Base-by-base conservation (phyloP, 805 yeast species). In the Saccharomycopsis guyanensis region DNA sequence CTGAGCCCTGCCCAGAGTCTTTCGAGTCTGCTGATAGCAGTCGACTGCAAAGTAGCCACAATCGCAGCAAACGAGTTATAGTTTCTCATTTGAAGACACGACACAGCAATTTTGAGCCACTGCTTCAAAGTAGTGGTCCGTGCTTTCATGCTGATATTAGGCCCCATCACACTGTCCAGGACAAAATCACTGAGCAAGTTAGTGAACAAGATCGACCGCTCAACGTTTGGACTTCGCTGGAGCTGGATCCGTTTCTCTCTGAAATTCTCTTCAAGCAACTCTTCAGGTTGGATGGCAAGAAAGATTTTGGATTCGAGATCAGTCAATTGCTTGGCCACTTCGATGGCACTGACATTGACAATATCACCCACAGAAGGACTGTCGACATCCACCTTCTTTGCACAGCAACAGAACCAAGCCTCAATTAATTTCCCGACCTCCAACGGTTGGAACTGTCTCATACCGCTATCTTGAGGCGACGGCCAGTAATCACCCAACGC, bases 51-150 rank as follows among this genome's bases (percentile, higher is more conserved):
- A 1, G 88, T 72, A 0, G 88, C 82, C 66, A 85, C 76, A 39
- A 85, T 81, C 1, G 91, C 82, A 1, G 91, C 89, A 51, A 85
- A 66, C 0, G 93, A 80, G 58, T 85, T 85, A 66, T 79, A 84
- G 59, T 85, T 85, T 50, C 88, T 68, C 59, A 84, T 69, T 56
- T 83, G 82, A 36, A 81, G 68, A 54, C 88, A 80, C 1, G 88
- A 80, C 44, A 82, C 68, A 0, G 87, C 85, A 29, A 84, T 71
- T 56, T 82, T 82, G 48, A 85, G 63, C 94, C 95, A 85, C 12
- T 76, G 71, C 54, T 78, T 78, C 31, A 83, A 59, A 45, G 78
- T 71, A 45, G 69, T 69, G 7, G 71, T 65, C 50, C 91, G 68
- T 50, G 71, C 71, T 53, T 71, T 77, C 43, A 64, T 59, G 22